Evolutionary conservation across 176 grass and related monocot species (phyloP), one percentile per base, ranked within the genome.

Genomic region (Musa beccarii): DNA sequence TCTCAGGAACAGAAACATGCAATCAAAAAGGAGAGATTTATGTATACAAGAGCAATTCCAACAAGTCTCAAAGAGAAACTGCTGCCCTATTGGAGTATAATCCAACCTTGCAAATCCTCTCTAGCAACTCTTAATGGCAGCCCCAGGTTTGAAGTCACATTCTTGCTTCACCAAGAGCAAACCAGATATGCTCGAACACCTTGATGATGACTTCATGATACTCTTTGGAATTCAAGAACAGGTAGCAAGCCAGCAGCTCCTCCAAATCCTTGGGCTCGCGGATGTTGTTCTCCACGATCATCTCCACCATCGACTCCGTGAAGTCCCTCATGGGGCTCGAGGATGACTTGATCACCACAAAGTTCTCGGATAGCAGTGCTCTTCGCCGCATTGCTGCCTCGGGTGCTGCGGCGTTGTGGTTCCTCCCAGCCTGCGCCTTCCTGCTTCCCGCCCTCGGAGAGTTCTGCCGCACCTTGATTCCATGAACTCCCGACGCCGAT

Each of bases 181-280:
- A 59, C 63, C 80, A 87, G 82, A 96, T 23, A 15, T 76, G 84
- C 71, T 25, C 75, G 68, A 92, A 96, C 19, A 80, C 92, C 83
- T 92, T 82, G 80, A 85, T 79, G 76, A 96, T 96, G n/a, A 87
- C 66, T 52, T 79, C 80, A 80, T 96, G 92, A 79, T 87, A 85
- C 80, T 89, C 85, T 52, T 59, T 69, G 0, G 89, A 76, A 78
- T 96, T 96, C 26, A 96, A 64, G 1, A 81, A 80, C 57, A 96
- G 16, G 69, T 92, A 96, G 77, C 89, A 89, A 6, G 86, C 80
- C 20, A 92, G 79, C 21, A 92, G 80, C 24, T 87, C 85, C 66
- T 82, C 75, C 69, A 92, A 67, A 76, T 89, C 92, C 69, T 89
- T 82, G 6, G 21, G 34, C 19, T 75, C 52, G 8, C 63, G 59